Evolutionary conservation across 2,329 filamentous ascomycete genomes (phyloP).

Genomic region (Parastagonospora avenae): DNA sequence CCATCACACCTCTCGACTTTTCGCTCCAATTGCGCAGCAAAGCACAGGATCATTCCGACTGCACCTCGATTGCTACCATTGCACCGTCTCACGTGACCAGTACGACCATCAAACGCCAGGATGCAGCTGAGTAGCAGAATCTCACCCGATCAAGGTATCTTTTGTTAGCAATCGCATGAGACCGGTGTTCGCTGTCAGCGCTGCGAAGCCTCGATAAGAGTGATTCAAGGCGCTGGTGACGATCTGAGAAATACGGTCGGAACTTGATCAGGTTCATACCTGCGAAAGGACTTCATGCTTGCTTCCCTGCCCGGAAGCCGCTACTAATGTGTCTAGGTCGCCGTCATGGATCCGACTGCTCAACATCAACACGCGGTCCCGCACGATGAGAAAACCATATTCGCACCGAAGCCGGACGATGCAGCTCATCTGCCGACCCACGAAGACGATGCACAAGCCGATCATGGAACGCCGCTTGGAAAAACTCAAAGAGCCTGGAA

Average conservation of each 20-base stretch:
- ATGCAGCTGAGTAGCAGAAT: slow-evolving; percentile 42
- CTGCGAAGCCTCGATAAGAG: neutral
- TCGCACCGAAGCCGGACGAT: slow-evolving; percentile 26
- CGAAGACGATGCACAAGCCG: slow-evolving; percentile 4
- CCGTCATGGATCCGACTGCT: slow-evolving; percentile 23
- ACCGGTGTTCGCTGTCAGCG: slow-evolving; percentile 40
- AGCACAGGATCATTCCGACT: neutral
- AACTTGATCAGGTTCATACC: slow-evolving; percentile 61
- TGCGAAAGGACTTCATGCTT: slow-evolving; percentile 61
- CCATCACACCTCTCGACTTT: too few relatives aligned
- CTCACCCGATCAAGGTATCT: slow-evolving; percentile 45
- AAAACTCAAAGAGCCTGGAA: slow-evolving; percentile 29
- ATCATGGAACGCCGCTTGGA: slow-evolving; percentile 3
- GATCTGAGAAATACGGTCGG: slow-evolving; percentile 61
- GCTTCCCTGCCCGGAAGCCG: slow-evolving; percentile 24
- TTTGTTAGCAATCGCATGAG: slow-evolving; percentile 42
- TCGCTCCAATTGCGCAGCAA: neutral
- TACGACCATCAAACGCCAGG: slow-evolving; percentile 33
- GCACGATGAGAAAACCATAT: slow-evolving; percentile 29
- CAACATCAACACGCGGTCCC: slow-evolving; percentile 6
- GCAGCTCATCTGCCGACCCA: slow-evolving; percentile 19
- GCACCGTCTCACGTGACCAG: slow-evolving; percentile 9
- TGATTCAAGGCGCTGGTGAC: slow-evolving; percentile 6
- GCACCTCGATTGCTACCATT: neutral
- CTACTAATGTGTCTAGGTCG: slow-evolving; percentile 45